Percentiles rank a stretch among this genome's conserved stretches.
Evolutionary conservation across 176 grass and related monocot genomes (phyloP).

Genomic region (Themeda triandra): DNA sequence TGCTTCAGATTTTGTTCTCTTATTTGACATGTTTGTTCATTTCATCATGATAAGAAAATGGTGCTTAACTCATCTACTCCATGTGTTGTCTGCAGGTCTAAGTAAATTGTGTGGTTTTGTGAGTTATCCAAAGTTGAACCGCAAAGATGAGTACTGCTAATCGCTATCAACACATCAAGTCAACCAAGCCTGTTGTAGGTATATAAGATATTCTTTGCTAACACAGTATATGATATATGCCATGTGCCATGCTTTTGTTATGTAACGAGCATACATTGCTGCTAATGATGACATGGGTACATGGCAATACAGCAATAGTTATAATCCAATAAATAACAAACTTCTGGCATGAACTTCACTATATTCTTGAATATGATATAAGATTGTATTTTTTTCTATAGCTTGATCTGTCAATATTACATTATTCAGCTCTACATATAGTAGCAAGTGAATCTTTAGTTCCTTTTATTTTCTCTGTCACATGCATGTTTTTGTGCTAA

Average conservation of each 20-base stretch:
- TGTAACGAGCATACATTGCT: background rate
- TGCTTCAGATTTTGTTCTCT: background rate
- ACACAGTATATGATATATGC: conserved; percentile 3
- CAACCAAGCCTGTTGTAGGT: conserved; percentile 52
- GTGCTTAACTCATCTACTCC: conserved; percentile 6
- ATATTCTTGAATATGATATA: background rate
- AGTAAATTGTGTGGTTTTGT: conserved; percentile 8
- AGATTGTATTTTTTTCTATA: background rate
- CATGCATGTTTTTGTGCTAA: background rate
- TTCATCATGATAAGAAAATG: background rate
- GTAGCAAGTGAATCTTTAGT: background rate
- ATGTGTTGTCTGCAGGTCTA: conserved; percentile 23
- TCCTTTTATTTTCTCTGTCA: background rate
- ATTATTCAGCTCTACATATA: background rate
- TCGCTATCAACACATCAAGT: conserved; percentile 40
- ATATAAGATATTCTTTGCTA: conserved; percentile 1
- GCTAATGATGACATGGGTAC: background rate
- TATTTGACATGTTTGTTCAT: background rate
- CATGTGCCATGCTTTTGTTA: background rate
- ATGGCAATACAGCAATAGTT: background rate
- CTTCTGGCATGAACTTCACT: conserved; percentile 6
- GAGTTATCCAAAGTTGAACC: conserved; percentile 30
- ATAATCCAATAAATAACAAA: background rate
- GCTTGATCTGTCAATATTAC: background rate
- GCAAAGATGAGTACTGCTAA: conserved; percentile 51